Evolutionary conservation across 2,329 filamentous ascomycete genomes (phyloP).

Genomic region (Cladorrhinum sp.): DNA sequence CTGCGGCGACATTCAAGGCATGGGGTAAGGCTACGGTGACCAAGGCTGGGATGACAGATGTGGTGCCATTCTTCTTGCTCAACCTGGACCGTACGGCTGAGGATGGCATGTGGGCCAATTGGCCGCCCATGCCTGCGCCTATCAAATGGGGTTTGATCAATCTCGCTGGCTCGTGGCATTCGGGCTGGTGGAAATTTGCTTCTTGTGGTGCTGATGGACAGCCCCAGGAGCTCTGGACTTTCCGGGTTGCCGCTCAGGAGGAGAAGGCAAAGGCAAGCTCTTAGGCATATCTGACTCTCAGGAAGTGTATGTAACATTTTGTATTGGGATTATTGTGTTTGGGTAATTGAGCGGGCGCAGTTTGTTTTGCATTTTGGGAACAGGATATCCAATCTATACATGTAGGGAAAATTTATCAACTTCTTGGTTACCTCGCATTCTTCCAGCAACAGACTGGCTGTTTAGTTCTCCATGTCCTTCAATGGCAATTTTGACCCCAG

Average conservation of each 20-base stretch:
- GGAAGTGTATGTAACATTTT: not conserved
- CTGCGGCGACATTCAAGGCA: conserved; percentile 51
- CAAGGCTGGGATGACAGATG: conserved; percentile 57
- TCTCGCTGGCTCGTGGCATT: conserved; percentile 54
- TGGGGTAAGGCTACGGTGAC: conserved; percentile 64
- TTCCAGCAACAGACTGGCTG: too few species aligned
- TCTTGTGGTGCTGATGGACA: conserved; percentile 55
- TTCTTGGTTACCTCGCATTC: too few species aligned
- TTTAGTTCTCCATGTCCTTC: too few species aligned
- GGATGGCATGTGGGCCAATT: conserved; percentile 57
- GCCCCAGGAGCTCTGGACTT: conserved; percentile 53
- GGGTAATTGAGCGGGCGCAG: not conserved
- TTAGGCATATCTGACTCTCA: not conserved
- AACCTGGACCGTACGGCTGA: conserved; percentile 60
- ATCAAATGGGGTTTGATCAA: conserved; percentile 60
- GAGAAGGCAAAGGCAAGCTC: conserved; percentile 8
- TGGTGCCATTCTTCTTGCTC: conserved; percentile 62
- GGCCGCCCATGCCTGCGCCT: conserved; percentile 62
- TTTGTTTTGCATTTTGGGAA: too few species aligned
- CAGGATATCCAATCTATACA: too few species aligned
- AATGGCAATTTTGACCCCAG: too few species aligned
- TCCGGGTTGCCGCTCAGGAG: conserved; percentile 30
- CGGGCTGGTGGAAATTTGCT: conserved; percentile 62
- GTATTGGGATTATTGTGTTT: not conserved
- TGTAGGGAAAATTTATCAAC: too few species aligned